phyloP scores from a whole-genome alignment of 1,139 yeast genomes.

The Scheffersomyces cryptocercus region DNA sequence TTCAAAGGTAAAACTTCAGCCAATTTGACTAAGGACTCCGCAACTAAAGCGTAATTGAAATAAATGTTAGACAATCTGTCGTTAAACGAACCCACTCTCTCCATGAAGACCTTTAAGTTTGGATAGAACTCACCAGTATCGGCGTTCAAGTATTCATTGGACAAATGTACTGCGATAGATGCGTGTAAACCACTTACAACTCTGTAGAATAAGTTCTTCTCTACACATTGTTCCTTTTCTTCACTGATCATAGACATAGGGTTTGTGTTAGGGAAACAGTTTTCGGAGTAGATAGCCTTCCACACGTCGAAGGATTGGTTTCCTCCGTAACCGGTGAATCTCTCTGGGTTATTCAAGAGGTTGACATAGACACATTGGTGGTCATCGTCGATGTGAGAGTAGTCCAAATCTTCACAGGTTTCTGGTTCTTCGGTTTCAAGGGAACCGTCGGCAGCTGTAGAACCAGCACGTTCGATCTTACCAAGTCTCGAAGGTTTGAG shows the following conservation, averaged over 20 bases:
- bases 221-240: slow-evolving; percentile 62
- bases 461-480: slow-evolving; percentile 25
- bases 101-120: slow-evolving; percentile 77
- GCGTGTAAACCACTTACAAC: slow-evolving; percentile 94
- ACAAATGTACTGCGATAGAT: slow-evolving; percentile 89
- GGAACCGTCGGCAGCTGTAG: slow-evolving; percentile 16
- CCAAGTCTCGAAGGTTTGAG: slow-evolving; percentile 80
- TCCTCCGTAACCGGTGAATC: slow-evolving; percentile 96
- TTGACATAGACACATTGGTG: slow-evolving; percentile 77
- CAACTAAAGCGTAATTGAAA: slow-evolving; percentile 86
- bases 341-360: slow-evolving; percentile 85
- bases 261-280: slow-evolving; percentile 69
- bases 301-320: slow-evolving; percentile 89
- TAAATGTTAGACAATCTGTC: slow-evolving; percentile 89
- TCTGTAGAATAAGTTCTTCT: slow-evolving; percentile 85
- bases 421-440: slow-evolving; percentile 29
- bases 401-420: slow-evolving; percentile 44
- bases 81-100: slow-evolving; percentile 84
- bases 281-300: slow-evolving; percentile 89
- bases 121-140: slow-evolving; percentile 82
- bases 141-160: slow-evolving; percentile 79
- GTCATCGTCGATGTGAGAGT: slow-evolving; percentile 64
- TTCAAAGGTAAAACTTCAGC: slow-evolving; percentile 30
- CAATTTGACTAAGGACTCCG: slow-evolving; percentile 75
- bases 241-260: slow-evolving; percentile 38